These are phyloP conservation scores for Sclerotinia glacialis DNA, from an alignment of 2,329 filamentous ascomycete species.

Conservation along the genomic window DNA sequence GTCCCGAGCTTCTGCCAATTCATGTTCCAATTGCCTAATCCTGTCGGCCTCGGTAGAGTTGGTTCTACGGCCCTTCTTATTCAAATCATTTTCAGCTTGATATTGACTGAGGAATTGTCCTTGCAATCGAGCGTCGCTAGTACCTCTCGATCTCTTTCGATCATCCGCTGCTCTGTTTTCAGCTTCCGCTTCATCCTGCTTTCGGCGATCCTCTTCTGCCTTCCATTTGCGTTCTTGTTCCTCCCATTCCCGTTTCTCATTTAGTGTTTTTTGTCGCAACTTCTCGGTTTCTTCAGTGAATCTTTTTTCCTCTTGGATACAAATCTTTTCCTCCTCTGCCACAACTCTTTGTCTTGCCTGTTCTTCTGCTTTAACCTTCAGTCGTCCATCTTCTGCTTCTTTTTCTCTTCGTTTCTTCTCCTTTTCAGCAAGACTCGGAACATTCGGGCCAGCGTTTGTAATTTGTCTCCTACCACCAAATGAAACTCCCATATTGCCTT, in stretches of 20 bases:
- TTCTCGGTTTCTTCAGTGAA: conserved; percentile 65
- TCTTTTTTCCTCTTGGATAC: conserved; percentile 60
- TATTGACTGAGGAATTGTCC: conserved; percentile 89
- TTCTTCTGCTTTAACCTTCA: conserved; percentile 54
- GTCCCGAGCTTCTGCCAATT: conserved; percentile 65
- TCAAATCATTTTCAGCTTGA: conserved; percentile 62
- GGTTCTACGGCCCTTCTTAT: conserved; percentile 40
- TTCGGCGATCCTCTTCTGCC: conserved; percentile 68
- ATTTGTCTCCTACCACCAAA: conserved; percentile 93
- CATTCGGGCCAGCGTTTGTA: conserved; percentile 73
- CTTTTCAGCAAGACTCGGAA: conserved; percentile 82
- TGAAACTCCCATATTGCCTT: conserved; percentile 89
- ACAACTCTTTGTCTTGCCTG: conserved; percentile 46
- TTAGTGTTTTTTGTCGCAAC: conserved; percentile 56
- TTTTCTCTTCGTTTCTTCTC: conserved; percentile 62
- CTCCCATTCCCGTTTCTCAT: conserved; percentile 72
- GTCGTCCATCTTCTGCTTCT: conserved; percentile 58
- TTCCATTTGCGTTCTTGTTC: conserved; percentile 76
- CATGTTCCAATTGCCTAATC: conserved; percentile 75
- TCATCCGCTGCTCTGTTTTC: conserved; percentile 67
- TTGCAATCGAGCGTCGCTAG: conserved; percentile 66
- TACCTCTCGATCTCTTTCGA: conserved; percentile 55
- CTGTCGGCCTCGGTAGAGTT: conserved; percentile 58
- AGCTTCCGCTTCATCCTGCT: conserved; percentile 69
- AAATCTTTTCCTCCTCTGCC: conserved; percentile 61